Percentiles rank a stretch among this genome's conserved stretches.
Evolutionary conservation across 1,139 yeast genomes (phyloP).

Genomic region (Waltiozyma sp.): DNA sequence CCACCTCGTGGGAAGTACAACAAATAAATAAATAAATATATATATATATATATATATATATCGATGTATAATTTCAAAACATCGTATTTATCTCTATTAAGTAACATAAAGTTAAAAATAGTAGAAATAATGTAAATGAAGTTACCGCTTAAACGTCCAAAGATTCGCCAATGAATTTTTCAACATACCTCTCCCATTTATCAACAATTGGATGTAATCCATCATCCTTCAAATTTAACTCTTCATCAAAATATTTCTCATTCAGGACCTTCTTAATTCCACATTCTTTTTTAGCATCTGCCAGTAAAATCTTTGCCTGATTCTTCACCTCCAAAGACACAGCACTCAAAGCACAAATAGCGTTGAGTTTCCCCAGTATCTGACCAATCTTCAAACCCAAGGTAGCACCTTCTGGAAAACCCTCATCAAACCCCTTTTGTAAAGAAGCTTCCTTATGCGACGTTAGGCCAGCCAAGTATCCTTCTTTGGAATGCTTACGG

Average conservation of each 20-base stretch:
- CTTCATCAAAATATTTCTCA: slow-evolving; percentile 37
- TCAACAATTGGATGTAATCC: slow-evolving; percentile 27
- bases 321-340: slow-evolving; percentile 11
- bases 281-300: slow-evolving; percentile 38
- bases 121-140: too few relatives aligned
- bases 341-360: slow-evolving; percentile 12
- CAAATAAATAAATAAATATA: background rate
- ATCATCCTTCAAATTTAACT: slow-evolving; percentile 27
- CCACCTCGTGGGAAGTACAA: background rate
- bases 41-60: too few relatives aligned
- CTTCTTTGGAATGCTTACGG: slow-evolving; percentile 68
- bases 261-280: slow-evolving; percentile 40
- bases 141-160: background rate
- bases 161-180: background rate
- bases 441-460: slow-evolving; percentile 58
- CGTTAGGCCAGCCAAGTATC: slow-evolving; percentile 74
- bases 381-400: slow-evolving; percentile 60
- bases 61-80: too few relatives aligned
- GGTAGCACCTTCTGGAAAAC: slow-evolving; percentile 65
- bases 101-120: too few relatives aligned
- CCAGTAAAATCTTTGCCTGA: slow-evolving; percentile 18
- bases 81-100: too few relatives aligned
- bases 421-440: slow-evolving; percentile 73
- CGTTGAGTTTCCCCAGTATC: slow-evolving; percentile 40
- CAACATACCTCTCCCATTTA: slow-evolving; percentile 24